Evolutionary conservation across 1,284 basidiomycete genomes (phyloP), one percentile per base, ranked within the genome.

Genomic region (Anthracocystis panici-leucophaei): DNA sequence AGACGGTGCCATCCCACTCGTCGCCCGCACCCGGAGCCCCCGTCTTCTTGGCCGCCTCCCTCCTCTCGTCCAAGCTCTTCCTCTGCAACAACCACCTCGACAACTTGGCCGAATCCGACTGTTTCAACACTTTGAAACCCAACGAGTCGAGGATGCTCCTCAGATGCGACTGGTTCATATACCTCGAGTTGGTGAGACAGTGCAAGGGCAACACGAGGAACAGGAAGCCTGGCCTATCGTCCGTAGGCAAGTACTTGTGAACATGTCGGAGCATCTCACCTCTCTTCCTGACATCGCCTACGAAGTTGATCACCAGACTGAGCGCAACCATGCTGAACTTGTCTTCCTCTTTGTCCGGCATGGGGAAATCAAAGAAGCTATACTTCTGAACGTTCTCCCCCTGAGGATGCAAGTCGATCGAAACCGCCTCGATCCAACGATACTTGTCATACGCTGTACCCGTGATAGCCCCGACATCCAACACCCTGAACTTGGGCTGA

Each of bases 401-500:
- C 54, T 83, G 80, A 0, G 86, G 85, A 54, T 87, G 86, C 12
- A 87, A 73, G 71, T 87, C 87, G 67, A 87, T 86, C 48, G 64
- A 82, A 31, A 84, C 86, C 1, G 82, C 59, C 10, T 85, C 66
- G 55, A 87, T 84, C 74, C 78, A 84, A 33, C 73, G 72, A 64
- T 81, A 86, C 53, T 84, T 84, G 25, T 66, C 57, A 74, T 86
- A 86, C 3, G 82, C 73, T 1, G 84, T 85, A n/a, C 84, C 83
- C 20, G 79, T 79, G 49, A 87, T 86, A 9, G 86, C 86, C 2
- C 86, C 87, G 0, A 87, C 85, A 54, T 87, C 87, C n/a, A 87
- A 80, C n/a, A 87, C 60, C 1, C 64, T 29, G 49, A 76, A 50
- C 49, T 69, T 75, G 46, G 66, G 72, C 38, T 66, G 48, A n/a